Conservation (phyloP, 768 basidiomycete species). For the Pholiota microspora region DNA sequence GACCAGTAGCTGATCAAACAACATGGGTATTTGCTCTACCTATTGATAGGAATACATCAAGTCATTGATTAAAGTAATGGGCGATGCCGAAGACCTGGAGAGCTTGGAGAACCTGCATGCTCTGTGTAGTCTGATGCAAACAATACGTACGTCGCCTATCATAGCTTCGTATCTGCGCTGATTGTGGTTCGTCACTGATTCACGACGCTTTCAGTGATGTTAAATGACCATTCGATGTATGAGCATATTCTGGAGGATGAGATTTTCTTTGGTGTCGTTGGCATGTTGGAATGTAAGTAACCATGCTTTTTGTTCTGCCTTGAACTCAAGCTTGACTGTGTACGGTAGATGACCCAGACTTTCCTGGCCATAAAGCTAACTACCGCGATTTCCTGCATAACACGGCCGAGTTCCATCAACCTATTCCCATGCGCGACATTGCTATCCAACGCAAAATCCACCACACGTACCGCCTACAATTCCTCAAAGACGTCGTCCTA, state of each 20-base stretch:
- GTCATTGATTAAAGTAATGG: conserved; percentile 78
- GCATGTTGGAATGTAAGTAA: conserved; percentile 96
- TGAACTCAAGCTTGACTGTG: conserved; percentile 4
- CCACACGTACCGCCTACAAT: conserved; percentile 95
- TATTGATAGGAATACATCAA: conserved; percentile 79
- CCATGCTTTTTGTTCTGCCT: conserved; percentile 10
- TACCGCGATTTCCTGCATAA: conserved; percentile 91
- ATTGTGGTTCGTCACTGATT: neutral
- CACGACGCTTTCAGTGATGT: conserved; percentile 58
- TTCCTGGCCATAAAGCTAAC: conserved; percentile 93
- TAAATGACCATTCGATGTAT: conserved; percentile 93
- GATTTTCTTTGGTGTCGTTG: conserved; percentile 87
- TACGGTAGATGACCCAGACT: conserved; percentile 90
- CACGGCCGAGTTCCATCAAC: conserved; percentile 84
- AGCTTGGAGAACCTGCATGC: conserved; percentile 88
- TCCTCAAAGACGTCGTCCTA: conserved; percentile 97
- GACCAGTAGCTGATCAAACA: conserved; percentile 26
- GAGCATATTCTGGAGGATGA: conserved; percentile 95
- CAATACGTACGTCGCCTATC: conserved; percentile 61
- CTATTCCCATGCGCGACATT: conserved; percentile 77
- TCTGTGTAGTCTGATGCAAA: conserved; percentile 89
- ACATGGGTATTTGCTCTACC: conserved; percentile 19
- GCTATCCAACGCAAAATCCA: conserved; percentile 86
- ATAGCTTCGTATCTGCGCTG: neutral
- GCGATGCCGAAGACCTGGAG: conserved; percentile 91